Conservation (phyloP, 2,329 filamentous ascomycete genomes). For the Claviceps humidiphila region DNA sequence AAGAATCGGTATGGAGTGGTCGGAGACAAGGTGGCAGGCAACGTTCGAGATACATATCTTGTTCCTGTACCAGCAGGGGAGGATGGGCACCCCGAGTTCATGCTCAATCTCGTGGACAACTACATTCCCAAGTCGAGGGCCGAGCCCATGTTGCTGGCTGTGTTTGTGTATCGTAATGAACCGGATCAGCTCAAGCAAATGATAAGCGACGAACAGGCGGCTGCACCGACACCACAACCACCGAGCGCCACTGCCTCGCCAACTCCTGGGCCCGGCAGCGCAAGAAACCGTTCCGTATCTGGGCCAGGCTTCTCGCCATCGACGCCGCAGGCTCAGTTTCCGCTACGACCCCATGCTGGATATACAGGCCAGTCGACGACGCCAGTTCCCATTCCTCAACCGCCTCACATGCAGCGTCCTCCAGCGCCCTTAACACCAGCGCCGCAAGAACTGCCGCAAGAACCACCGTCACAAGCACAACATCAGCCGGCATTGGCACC, state of each 20-base stretch:
- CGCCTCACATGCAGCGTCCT: constrained; percentile 13
- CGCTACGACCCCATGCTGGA: constrained; percentile 16
- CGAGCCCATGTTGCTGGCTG: constrained; percentile 67
- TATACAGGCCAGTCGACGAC: constrained; percentile 21
- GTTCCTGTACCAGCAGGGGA: constrained; percentile 69
- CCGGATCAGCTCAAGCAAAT: constrained; percentile 21
- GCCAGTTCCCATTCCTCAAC: constrained; percentile 23
- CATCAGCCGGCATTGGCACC: constrained; percentile 4
- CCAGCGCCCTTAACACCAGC: constrained; percentile 2
- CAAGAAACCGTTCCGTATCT: constrained; percentile 34
- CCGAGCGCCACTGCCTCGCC: constrained; percentile 16
- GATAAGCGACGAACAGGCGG: constrained; percentile 11
- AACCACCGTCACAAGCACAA: neutral
- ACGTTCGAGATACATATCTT: constrained; percentile 83
- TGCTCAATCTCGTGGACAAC: constrained; percentile 78
- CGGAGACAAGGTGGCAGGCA: constrained; percentile 57
- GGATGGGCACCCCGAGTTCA: constrained; percentile 65
- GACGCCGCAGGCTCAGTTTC: constrained; percentile 23
- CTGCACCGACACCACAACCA: constrained; percentile 8
- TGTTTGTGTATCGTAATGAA: constrained; percentile 69
- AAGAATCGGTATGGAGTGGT: constrained; percentile 82
- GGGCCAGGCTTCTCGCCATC: constrained; percentile 43
- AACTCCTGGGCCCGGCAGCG: constrained; percentile 20
- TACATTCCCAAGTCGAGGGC: constrained; percentile 57
- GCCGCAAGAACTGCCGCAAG: neutral